Percentiles rank a stretch among this genome's conserved stretches.
Conservation (phyloP, 495 filamentous ascomycete genomes). For the Hyaloscypha hepaticicola region DNA sequence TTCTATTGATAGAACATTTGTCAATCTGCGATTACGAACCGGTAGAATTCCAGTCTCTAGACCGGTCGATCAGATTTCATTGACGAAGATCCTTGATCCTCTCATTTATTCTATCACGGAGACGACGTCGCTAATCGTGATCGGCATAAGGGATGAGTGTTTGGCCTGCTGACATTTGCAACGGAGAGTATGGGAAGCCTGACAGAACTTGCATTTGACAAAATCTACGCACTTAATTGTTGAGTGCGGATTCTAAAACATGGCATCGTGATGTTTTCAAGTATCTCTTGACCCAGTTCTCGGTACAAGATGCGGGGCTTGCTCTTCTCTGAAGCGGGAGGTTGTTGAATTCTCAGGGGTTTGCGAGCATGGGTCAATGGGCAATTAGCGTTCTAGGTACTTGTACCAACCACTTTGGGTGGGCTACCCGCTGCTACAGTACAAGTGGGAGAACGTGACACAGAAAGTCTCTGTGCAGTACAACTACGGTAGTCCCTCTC, state of each 20-base stretch:
- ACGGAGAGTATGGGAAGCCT: background rate
- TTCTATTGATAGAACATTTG: background rate
- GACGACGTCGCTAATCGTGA: background rate
- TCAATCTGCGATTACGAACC: background rate
- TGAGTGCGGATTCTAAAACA: background rate
- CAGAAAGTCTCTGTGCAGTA: background rate
- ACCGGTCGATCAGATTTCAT: background rate
- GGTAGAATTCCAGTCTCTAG: background rate
- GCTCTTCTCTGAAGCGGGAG: background rate
- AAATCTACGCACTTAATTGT: background rate
- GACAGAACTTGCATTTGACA: background rate
- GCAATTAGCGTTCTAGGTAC: background rate
- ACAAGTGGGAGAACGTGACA: background rate
- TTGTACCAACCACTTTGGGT: background rate
- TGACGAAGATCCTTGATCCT: background rate
- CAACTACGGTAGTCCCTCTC: background rate
- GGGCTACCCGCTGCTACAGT: background rate
- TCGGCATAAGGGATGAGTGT: background rate
- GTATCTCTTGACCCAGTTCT: background rate
- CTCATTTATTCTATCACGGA: background rate
- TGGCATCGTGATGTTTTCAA: background rate
- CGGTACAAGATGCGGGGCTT: background rate
- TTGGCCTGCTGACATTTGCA: background rate
- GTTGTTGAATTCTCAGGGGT: background rate
- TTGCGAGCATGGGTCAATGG: background rate